Evolutionary conservation across 352 stramenopile species (phyloP).

Genomic region (Phytophthora colocasiae): DNA sequence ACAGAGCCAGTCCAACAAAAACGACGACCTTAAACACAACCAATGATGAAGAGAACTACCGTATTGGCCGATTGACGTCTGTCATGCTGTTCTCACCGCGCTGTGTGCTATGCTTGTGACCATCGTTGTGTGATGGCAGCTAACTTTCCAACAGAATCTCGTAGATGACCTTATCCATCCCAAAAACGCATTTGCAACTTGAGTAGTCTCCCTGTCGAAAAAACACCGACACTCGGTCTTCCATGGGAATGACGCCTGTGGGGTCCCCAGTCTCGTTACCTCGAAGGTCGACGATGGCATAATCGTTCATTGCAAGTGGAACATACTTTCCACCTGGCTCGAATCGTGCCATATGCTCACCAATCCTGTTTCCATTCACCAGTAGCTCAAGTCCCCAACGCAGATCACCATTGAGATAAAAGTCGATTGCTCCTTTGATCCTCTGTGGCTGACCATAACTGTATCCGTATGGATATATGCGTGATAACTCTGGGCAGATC

Average conservation of each 20-base stretch:
- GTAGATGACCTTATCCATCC: not conserved
- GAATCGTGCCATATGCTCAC: conserved; percentile 6
- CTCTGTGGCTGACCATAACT: not conserved
- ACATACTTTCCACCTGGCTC: conserved; percentile 10
- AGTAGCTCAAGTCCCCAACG: conserved; percentile 13
- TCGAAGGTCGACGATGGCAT: conserved; percentile 7
- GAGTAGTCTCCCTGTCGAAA: conserved; percentile 14
- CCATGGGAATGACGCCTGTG: not conserved
- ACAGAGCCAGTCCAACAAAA: not conserved
- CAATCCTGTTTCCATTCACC: conserved; percentile 10
- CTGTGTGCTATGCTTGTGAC: conserved; percentile 61
- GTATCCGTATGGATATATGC: not conserved
- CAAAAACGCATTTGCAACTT: conserved; percentile 8
- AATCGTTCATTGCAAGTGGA: not conserved
- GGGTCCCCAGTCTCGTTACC: not conserved
- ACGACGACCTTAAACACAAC: not conserved
- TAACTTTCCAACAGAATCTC: too few relatives aligned
- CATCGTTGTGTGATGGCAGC: conserved; percentile 14
- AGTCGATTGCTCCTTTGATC: conserved; percentile 8
- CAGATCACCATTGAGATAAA: conserved; percentile 15
- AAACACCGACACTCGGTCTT: conserved; percentile 3
- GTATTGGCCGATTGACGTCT: conserved; percentile 39
- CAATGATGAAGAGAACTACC: conserved; percentile 1
- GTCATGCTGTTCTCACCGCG: conserved; percentile 67
- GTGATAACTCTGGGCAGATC: conserved; percentile 21